Evolutionary conservation across 192 early-diverging fungal genomes (phyloP), one percentile per base, ranked within the genome.

Genomic region (Backusella macrospora): DNA sequence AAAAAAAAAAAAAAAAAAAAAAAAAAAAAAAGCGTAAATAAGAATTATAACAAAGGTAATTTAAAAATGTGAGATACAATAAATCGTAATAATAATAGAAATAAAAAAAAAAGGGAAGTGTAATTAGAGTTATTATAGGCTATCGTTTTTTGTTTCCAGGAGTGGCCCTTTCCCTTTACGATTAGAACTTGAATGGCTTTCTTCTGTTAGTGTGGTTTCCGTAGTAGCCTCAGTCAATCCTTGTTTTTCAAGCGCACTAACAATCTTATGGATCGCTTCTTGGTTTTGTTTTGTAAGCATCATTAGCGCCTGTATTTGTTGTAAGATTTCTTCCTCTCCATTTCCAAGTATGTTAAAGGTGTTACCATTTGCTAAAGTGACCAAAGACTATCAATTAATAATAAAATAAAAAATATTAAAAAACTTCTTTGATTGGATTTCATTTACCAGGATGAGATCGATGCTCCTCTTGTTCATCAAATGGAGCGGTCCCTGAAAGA

Each of bases 201-300:
- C 34, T 13, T 26, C 43, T 42, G 39, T 37, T 37, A 15, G 21
- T 4, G 4, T 4, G 13, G 2, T 59, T 59, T 59, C 52, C 8
- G 52, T 59, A 59, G 49, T 21, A 55, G 9, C 52, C 7, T 23
- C 9, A 5, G 52, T 26, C 21, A 59, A 23, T 12, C 52, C 52
- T 44, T 70, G 15, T 59, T 16, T 15, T 40, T 79, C 73, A 10
- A 79, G 70, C 13, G 67, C 34, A 13, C 55, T 48, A 14, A 79
- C n/a, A 38, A 79, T 79, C 42, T 66, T 21, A 14, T 79, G 45
- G 40, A 79, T 79, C 0, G 78, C 69, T 38, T 26, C n/a, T 47
- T 79, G 78, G 38, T 79, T 79, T 47, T 79, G 78, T 26, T 44
- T 49, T 29, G 73, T 75, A 23, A 75, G 18, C 5, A 65, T 65